phyloP scores from a whole-genome alignment of 495 filamentous ascomycete species.

The Hapsidospora chrysogenum region DNA sequence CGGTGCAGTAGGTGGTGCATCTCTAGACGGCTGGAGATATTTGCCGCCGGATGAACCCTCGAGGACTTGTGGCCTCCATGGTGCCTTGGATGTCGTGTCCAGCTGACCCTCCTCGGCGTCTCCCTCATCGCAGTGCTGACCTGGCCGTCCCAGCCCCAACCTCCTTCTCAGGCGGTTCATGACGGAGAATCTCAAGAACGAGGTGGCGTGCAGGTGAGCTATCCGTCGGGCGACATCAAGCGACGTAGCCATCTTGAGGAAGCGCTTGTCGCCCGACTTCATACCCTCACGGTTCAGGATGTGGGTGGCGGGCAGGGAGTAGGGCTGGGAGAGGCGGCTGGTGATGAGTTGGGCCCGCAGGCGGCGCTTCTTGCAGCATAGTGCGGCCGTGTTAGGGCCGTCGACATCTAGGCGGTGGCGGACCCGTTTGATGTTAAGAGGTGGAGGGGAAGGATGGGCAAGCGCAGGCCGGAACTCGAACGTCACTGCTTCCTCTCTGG shows the following conservation, averaged over 20 bases:
- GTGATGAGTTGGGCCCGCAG: slow-evolving; percentile 46
- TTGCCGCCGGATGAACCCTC: not conserved
- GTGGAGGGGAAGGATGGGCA: not conserved
- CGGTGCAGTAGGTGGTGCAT: not conserved
- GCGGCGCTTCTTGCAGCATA: slow-evolving; percentile 49
- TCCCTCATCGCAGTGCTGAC: not conserved
- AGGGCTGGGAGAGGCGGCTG: slow-evolving; percentile 50
- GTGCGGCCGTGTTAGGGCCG: slow-evolving; percentile 29
- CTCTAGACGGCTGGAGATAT: not conserved
- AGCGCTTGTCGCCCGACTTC: slow-evolving; percentile 31
- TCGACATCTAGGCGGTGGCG: slow-evolving; percentile 46
- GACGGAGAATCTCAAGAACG: slow-evolving; percentile 1
- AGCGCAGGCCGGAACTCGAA: too few relatives aligned
- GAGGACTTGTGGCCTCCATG: not conserved
- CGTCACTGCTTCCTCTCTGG: too few relatives aligned
- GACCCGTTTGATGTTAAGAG: slow-evolving; percentile 30
- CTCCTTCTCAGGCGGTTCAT: slow-evolving; percentile 2
- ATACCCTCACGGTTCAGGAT: slow-evolving; percentile 38
- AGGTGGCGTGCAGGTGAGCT: slow-evolving; percentile 7
- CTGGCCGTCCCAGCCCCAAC: not conserved
- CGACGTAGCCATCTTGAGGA: slow-evolving; percentile 27
- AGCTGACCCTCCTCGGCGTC: not conserved
- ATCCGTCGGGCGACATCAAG: slow-evolving; percentile 12
- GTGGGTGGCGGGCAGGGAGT: slow-evolving; percentile 49
- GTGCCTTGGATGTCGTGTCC: not conserved